Evolutionary conservation across 164 flowering plant species (phyloP).

Genomic region (Tetrastigma voinierianum): DNA sequence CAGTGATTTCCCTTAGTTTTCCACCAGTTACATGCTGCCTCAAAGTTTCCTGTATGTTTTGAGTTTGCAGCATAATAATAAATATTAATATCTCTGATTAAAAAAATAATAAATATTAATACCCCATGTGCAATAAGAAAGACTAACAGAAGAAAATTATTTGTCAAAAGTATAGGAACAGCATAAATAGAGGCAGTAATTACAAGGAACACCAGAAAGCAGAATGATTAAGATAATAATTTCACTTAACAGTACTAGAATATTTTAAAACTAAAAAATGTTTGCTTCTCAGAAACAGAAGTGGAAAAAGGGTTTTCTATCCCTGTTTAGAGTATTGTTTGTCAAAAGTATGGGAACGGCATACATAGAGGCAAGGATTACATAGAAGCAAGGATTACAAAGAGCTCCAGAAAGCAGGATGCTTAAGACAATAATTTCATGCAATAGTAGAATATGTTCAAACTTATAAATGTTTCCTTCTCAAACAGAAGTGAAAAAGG

Average conservation of each 20-base stretch:
- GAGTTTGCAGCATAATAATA: neutral
- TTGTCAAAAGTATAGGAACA: neutral
- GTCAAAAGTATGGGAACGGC: neutral
- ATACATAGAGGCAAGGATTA: neutral
- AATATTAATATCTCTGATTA: neutral
- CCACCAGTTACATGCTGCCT: slow-evolving; percentile 97
- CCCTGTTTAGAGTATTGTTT: too few relatives aligned
- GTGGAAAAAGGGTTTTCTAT: neutral
- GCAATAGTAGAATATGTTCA: neutral
- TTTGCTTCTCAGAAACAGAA: neutral
- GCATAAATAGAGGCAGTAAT: neutral
- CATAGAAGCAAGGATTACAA: neutral
- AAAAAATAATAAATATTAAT: too few relatives aligned
- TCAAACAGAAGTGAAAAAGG: neutral
- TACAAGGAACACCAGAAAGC: neutral
- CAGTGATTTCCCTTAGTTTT: slow-evolving; percentile 93
- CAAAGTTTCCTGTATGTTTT: slow-evolving; percentile 65
- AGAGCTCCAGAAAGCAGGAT: neutral
- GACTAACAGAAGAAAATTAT: neutral
- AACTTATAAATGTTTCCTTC: neutral
- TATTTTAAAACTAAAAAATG: neutral
- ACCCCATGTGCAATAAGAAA: neutral
- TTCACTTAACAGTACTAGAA: neutral
- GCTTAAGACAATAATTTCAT: neutral
- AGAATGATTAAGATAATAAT: neutral